Conservation (phyloP, 192 early-diverging fungal genomes). For the Coemansia aciculifera region DNA sequence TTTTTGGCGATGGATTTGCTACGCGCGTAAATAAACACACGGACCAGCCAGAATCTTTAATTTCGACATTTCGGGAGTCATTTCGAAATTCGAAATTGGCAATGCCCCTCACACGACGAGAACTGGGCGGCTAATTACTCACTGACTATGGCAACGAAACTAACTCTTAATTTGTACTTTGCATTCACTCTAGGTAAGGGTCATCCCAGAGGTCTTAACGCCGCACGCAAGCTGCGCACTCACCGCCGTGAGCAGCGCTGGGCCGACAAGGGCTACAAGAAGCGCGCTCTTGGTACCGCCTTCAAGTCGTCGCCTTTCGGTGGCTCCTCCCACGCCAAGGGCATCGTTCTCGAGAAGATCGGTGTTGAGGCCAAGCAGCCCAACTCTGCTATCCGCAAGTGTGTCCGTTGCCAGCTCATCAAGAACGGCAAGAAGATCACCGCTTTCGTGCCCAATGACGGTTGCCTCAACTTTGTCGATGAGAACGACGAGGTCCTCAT, state of each 20-base stretch:
- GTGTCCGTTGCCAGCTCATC: conserved; percentile 99
- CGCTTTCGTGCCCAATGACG: conserved; percentile 99
- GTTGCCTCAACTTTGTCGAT: conserved; percentile 99
- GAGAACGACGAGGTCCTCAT: conserved; percentile 99
- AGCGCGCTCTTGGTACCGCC: conserved; percentile 95
- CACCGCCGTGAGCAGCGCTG: conserved; percentile 98
- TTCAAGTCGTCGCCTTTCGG: conserved; percentile 99
- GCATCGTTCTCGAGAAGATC: conserved; percentile 99
- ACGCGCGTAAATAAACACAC: background rate
- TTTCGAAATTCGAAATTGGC: background rate
- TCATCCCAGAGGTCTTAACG: conserved; percentile 98
- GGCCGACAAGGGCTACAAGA: conserved; percentile 99
- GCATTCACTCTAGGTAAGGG: conserved; percentile 56
- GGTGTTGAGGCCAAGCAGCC: conserved; percentile 99
- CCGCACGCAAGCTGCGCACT: conserved; percentile 97
- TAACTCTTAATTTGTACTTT: background rate
- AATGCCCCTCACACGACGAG: background rate
- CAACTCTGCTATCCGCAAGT: conserved; percentile 99
- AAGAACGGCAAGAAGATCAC: conserved; percentile 99
- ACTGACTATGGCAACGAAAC: background rate
- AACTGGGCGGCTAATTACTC: background rate
- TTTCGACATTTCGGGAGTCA: background rate
- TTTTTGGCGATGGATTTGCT: background rate
- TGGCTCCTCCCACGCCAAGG: conserved; percentile 99
- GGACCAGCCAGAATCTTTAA: background rate